These are phyloP conservation scores for Tetrastigma voinierianum DNA, from an alignment of 164 flowering plant species.

Conservation along the genomic window DNA sequence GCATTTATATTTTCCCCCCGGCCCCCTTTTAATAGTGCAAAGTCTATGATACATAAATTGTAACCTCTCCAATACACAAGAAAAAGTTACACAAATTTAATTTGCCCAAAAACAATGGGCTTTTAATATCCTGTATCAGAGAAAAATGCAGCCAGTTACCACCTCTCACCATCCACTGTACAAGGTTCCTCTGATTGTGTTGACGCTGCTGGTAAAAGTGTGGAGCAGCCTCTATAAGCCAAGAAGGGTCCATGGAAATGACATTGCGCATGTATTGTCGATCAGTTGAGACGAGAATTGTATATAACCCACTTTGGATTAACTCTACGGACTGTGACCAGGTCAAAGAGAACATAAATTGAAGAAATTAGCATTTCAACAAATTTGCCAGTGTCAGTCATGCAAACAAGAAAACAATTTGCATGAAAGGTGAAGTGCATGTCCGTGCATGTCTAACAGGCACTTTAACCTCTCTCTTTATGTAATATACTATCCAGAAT, in stretches of 20 bases:
- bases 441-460: not conserved
- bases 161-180: too few species aligned
- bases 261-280: conserved; percentile 95
- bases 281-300: conserved; percentile 87
- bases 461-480: too few species aligned
- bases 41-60: too few species aligned
- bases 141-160: too few species aligned
- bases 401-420: not conserved
- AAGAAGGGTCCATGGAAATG: conserved; percentile 82
- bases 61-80: too few species aligned
- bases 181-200: too few species aligned
- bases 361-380: not conserved
- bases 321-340: conserved; percentile 59
- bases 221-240: conserved; percentile 86
- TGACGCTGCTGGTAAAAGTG: conserved; percentile 62
- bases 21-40: too few species aligned
- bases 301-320: conserved; percentile 95
- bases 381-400: not conserved
- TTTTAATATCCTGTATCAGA: too few species aligned
- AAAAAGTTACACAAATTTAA: too few species aligned
- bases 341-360: not conserved
- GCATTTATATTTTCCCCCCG: too few species aligned
- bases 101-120: not conserved
- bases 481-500: too few species aligned
- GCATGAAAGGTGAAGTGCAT: not conserved